Base-by-base conservation (phyloP, 257 asterid genomes). In the Plantago elongata region DNA sequence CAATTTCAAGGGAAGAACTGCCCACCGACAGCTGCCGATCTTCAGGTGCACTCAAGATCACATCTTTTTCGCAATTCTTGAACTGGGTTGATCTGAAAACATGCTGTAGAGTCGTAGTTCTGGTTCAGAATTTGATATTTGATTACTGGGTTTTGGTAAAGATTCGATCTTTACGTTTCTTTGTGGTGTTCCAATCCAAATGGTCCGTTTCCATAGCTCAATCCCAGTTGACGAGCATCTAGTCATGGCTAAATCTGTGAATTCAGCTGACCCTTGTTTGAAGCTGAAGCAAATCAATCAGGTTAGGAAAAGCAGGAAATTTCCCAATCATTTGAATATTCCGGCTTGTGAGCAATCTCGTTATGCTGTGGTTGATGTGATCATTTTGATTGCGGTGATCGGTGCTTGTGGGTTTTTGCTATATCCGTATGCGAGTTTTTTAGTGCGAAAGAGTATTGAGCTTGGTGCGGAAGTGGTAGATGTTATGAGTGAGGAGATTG, bases 301-400 rank as follows among this genome's bases (percentile, higher is more conserved):
- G 45, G 61, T 66, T 12, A 82, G 75, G 27, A 77, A 62, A 84
- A 78, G 66, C 42, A 85, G 51, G 64, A 75, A 37, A 57, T 45
- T 46, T 12, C 38, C 79, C 12, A 81, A 66, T 72, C 86, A 81
- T 18, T 62, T 79, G 64, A 85, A 74, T 45, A 79, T 78, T 30
- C 90, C 89, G 0, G 80, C 79, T 9, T 90, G 95, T 47, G 87
- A 84, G 15, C 83, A 83, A 70, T 84, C 97, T 11, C 82, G 81
- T 11, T 82, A 74, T 60, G 99, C 94, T 22, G 60, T 86, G 46
- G 63, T 89, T 55, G 99, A 93, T 62, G 88, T 89, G 51, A 44
- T 82, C 13, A 81, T 93, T 72, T 47, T 83, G 89, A 80, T 93
- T 60, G 91, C 85, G 9, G 99, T 93, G 57, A 45, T 93, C 27